Evolutionary conservation across 2,329 filamentous ascomycete species (phyloP), one percentile per base, ranked within the genome.

Genomic region (Colletotrichum musicola): DNA sequence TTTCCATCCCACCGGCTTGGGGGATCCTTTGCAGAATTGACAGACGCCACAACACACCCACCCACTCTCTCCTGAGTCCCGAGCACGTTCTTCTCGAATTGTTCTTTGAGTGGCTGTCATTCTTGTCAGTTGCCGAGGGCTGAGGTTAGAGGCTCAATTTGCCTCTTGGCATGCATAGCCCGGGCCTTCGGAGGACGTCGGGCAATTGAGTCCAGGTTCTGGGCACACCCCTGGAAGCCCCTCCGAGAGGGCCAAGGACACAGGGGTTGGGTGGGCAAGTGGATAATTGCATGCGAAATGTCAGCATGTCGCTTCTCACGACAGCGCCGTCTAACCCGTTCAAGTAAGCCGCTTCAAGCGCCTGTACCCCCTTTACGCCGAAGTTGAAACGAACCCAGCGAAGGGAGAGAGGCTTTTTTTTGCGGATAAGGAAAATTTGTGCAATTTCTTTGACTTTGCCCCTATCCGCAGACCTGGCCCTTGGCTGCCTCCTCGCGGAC

Each of bases 141-240:
- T 35, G 38, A 54, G 38, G 46, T 16, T 64, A 64, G 65, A 68
- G 65, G 55, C 65, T 68, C 65, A 68, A 55, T 65, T 16, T 46
- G 30, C 42, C 18, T 10, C 65, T 51, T 64, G 60, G 60, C 60
- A 58, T 65, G 65, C 62, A 60, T 44, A 65, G 56, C 62, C 55
- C 30, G 20, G 47, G 40, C 42, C 55, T 20, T 20, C 16, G 18
- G 16, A 20, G 64, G 42, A 44, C 18, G 20, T 54, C 42, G 62
- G 49, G 47, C 27, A 35, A 50, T 56, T 59, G 18, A 18, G 22
- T 54, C 47, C 25, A 42, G 44, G 46, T 46, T 27, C 30, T 35
- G 30, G 59, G 59, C n/a, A 10, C 5, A 63, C 22, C 58, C 64
- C 46, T 53, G 58, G 44, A 51, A 46, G 58, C 58, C 30, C 49